phyloP scores from a whole-genome alignment of 208 protist genomes.

The Wallacemonas sp. region DNA sequence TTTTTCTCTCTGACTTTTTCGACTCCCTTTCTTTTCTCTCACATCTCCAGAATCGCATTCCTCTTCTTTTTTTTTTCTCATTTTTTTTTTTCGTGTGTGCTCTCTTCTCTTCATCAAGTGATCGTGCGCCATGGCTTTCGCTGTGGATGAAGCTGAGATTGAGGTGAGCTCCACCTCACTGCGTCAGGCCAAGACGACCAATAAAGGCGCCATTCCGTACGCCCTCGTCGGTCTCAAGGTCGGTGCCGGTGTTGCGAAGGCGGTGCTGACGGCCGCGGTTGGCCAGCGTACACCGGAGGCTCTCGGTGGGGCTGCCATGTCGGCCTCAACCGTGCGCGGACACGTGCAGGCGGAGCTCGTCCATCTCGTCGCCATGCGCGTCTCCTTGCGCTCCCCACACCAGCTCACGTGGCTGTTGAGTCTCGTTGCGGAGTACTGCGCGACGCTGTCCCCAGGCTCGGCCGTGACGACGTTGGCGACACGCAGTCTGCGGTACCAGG shows the following conservation, averaged over 20 bases:
- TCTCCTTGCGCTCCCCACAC: conserved; percentile 30
- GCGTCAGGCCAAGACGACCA: background rate
- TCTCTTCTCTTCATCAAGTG: background rate
- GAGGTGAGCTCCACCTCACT: background rate
- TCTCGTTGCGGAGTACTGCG: conserved; percentile 27
- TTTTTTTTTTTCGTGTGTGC: background rate
- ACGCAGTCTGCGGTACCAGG: conserved; percentile 47
- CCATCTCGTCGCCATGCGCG: conserved; percentile 37
- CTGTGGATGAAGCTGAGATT: background rate
- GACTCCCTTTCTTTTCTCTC: conserved; percentile 5
- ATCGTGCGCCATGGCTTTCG: background rate
- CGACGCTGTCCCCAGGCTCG: conserved; percentile 11
- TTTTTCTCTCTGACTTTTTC: background rate
- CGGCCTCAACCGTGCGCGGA: conserved; percentile 38
- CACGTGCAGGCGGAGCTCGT: conserved; percentile 54
- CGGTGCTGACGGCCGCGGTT: conserved; percentile 37
- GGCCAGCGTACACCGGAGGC: conserved; percentile 33
- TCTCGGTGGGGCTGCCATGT: conserved; percentile 46
- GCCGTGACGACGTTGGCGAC: conserved; percentile 37
- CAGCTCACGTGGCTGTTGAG: conserved; percentile 33
- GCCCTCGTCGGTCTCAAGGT: conserved; percentile 34
- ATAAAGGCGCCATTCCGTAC: conserved; percentile 7
- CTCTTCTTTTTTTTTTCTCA: conserved; percentile 4
- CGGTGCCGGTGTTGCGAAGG: conserved; percentile 32
- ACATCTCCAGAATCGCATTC: background rate